These are phyloP conservation scores for Suhomyces sp. DNA, from an alignment of 805 yeast genomes.

Conservation along the genomic window DNA sequence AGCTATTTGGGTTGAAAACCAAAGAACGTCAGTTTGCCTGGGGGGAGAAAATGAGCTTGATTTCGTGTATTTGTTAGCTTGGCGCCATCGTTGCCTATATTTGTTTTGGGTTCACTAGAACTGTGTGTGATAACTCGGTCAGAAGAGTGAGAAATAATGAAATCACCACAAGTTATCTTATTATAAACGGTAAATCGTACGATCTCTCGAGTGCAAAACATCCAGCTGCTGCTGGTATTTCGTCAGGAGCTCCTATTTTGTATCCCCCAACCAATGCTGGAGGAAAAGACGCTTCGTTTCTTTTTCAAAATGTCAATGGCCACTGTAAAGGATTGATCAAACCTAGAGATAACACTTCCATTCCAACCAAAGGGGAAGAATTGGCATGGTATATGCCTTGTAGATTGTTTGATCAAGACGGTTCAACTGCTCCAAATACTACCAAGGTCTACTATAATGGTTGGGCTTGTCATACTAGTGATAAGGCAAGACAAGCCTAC, in stretches of 20 bases:
- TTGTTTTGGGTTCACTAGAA: constrained; percentile 85
- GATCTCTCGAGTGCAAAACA: constrained; percentile 68
- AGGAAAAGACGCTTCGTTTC: constrained; percentile 77
- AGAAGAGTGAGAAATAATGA: constrained; percentile 57
- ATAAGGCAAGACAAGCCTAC: constrained; percentile 64
- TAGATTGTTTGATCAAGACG: constrained; percentile 64
- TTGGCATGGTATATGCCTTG: constrained; percentile 98
- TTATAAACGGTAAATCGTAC: constrained; percentile 81
- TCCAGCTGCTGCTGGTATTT: constrained; percentile 79
- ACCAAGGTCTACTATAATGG: constrained; percentile 69
- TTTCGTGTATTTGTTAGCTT: constrained; percentile 66
- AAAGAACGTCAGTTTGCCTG: constrained; percentile 89
- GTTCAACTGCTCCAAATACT: constrained; percentile 63
- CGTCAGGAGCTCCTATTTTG: constrained; percentile 64
- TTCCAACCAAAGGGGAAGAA: constrained; percentile 60
- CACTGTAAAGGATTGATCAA: constrained; percentile 76
- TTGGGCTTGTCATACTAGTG: constrained; percentile 87
- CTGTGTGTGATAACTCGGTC: constrained; percentile 58
- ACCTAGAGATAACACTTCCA: constrained; percentile 65
- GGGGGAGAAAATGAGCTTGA: constrained; percentile 91
- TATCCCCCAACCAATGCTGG: constrained; percentile 89
- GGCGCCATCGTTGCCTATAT: constrained; percentile 81
- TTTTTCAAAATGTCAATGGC: constrained; percentile 90
- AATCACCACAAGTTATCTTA: constrained; percentile 58
- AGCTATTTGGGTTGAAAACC: constrained; percentile 71